Base-by-base conservation (phyloP, 2,329 filamentous ascomycete genomes). In the Paecilomyces variotii region DNA sequence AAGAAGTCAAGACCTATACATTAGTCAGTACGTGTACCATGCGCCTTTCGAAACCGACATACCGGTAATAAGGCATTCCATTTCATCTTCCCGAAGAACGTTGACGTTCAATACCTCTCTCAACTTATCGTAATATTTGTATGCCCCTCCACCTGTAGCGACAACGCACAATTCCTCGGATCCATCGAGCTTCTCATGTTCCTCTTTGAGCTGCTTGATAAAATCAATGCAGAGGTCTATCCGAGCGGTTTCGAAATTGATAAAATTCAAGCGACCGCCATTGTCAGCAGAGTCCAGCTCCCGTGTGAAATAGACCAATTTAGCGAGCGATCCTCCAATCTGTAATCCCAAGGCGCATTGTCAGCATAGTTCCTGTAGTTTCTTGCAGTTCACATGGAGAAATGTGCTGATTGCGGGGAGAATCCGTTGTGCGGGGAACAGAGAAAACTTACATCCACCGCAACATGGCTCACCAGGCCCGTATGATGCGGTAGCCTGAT, bases 1-100 rank as follows among this genome's bases (percentile, higher is more conserved):
- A 99, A 97, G 78, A 97, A 99, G 73, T 99, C 94, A 51, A 99
- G 86, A 11, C 93, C 91, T 91, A 66, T 11, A 63, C 58, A 56
- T n/a, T 28, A 26, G n/a, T 32, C 50, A 54, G 7, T 25, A 39
- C 10, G n/a, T 14, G 4, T 56, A 12, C 26, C 53, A 25, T 25
- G 53, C 34, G 24, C 26, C 25, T 19, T 19, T 25, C 26, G 6
- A 25, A 27, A 14, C 30, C n/a, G 32, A 64, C 79, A 63, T 74
- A 91, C 90, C 91, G 68, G 94, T 94, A 63, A 99, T 99, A 59
- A 99, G 78, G 71, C 94, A 99, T 74, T 96, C 91, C 94, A 99
- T 99, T 77, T 99, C 94, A 69, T 99, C 94, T 75, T 97, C 94
- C 51, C 91, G 82, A 67, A 92, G 80, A 24, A 99, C 91, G 70